These are phyloP conservation scores for Cytospora piceicola DNA, from an alignment of 2,329 filamentous ascomycete species.

Conservation along the genomic window DNA sequence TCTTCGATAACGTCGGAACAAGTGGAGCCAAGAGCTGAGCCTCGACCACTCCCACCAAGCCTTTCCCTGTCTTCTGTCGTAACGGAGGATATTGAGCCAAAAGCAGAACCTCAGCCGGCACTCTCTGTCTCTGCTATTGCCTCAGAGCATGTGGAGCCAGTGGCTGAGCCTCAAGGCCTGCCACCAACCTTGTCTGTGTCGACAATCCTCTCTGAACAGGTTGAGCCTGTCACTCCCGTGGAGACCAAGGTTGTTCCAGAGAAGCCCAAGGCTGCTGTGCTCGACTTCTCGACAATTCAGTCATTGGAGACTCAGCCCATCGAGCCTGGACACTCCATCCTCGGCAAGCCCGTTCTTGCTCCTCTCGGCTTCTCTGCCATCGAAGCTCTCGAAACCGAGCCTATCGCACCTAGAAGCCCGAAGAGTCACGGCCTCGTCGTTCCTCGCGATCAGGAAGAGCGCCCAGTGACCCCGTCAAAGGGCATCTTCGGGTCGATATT, in stretches of 20 bases:
- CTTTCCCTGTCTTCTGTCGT: constrained; percentile 32
- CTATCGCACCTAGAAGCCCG: constrained; percentile 53
- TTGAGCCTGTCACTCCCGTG: constrained; percentile 40
- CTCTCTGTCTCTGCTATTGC: constrained; percentile 40
- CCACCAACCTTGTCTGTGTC: constrained; percentile 39
- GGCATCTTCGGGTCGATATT: constrained; percentile 38
- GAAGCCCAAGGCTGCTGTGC: constrained; percentile 30
- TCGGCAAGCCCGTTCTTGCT: constrained; percentile 31
- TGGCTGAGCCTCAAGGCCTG: constrained; percentile 23
- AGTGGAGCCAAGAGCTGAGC: constrained; percentile 35
- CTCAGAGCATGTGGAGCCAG: constrained; percentile 41
- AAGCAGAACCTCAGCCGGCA: constrained; percentile 36
- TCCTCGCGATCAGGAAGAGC: constrained; percentile 48
- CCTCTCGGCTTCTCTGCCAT: constrained; percentile 49
- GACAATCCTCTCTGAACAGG: constrained; percentile 38
- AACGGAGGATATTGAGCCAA: constrained; percentile 36
- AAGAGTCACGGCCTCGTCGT: constrained; percentile 62
- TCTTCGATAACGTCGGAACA: constrained; percentile 33
- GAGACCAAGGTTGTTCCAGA: constrained; percentile 30
- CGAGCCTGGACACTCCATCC: constrained; percentile 36
- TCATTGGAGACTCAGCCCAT: constrained; percentile 51
- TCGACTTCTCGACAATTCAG: constrained; percentile 47
- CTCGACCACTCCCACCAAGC: constrained; percentile 18
- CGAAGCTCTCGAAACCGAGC: constrained; percentile 51
- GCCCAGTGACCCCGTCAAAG: constrained; percentile 26